phyloP scores from a whole-genome alignment of 2,329 filamentous ascomycete species.

The Fusarium beomiforme region DNA sequence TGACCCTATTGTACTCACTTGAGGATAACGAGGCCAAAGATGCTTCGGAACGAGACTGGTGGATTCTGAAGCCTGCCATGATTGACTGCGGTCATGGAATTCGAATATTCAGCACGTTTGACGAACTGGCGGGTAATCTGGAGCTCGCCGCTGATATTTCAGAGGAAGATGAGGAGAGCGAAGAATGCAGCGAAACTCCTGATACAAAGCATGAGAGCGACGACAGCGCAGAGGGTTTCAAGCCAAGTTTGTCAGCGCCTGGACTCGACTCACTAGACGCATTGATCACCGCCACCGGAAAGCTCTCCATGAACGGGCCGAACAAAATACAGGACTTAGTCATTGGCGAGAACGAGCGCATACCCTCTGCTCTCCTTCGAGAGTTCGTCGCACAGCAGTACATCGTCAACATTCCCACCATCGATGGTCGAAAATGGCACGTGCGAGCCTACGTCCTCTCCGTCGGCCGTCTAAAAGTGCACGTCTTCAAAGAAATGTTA shows the following conservation, averaged over 20 bases:
- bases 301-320: slow-evolving; percentile 16
- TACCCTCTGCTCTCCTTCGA: slow-evolving; percentile 50
- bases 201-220: background rate
- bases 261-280: slow-evolving; percentile 45
- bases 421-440: slow-evolving; percentile 51
- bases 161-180: slow-evolving; percentile 39
- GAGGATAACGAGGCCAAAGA: slow-evolving; percentile 47
- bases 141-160: slow-evolving; percentile 51
- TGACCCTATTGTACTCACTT: slow-evolving; percentile 48
- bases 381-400: slow-evolving; percentile 53
- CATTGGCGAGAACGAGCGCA: slow-evolving; percentile 47
- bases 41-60: slow-evolving; percentile 48
- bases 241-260: slow-evolving; percentile 38
- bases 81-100: slow-evolving; percentile 53
- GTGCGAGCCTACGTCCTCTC: slow-evolving; percentile 50
- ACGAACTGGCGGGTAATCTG: slow-evolving; percentile 49
- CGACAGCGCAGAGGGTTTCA: slow-evolving; percentile 16
- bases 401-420: slow-evolving; percentile 45
- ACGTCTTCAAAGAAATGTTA: slow-evolving; percentile 51
- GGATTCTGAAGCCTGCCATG: slow-evolving; percentile 53
- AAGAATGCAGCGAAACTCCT: background rate
- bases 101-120: slow-evolving; percentile 51
- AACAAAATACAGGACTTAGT: slow-evolving; percentile 28
- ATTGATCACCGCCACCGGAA: slow-evolving; percentile 44
- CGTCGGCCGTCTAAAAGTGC: slow-evolving; percentile 50